These are phyloP conservation scores for Aspergillus avenaceus DNA, from an alignment of 495 filamentous ascomycete species.

Conservation along the genomic window DNA sequence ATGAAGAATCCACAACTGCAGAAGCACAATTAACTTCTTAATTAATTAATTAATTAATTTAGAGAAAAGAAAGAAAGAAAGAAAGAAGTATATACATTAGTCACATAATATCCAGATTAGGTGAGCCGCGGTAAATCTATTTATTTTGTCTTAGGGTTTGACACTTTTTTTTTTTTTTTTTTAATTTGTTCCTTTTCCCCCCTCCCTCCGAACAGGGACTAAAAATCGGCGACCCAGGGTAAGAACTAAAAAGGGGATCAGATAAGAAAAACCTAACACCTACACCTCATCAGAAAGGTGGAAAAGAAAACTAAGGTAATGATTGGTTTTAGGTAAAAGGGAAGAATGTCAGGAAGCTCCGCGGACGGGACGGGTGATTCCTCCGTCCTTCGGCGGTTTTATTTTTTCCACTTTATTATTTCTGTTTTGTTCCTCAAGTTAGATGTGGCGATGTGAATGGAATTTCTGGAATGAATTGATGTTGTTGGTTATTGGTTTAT, in stretches of 20 bases:
- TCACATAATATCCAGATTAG: too few relatives aligned
- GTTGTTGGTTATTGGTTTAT: neutral
- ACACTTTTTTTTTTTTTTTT: constrained; percentile 4
- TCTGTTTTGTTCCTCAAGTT: neutral
- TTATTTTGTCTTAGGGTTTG: constrained; percentile 8
- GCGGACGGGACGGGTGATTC: neutral
- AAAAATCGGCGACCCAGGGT: too few relatives aligned
- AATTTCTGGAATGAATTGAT: neutral
- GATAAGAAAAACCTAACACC: neutral
- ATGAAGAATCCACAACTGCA: too few relatives aligned
- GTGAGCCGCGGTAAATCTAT: too few relatives aligned
- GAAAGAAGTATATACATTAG: too few relatives aligned
- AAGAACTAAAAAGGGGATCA: constrained; percentile 1
- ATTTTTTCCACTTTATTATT: too few relatives aligned
- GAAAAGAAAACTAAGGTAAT: neutral
- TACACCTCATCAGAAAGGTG: too few relatives aligned
- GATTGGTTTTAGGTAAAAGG: neutral
- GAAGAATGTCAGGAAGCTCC: neutral
- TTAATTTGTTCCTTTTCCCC: neutral
- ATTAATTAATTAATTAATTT: too few relatives aligned
- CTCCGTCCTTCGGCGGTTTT: constrained; percentile 3
- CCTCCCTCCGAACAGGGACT: too few relatives aligned
- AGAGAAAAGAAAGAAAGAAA: too few relatives aligned
- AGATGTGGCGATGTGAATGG: too few relatives aligned
- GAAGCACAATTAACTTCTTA: too few relatives aligned